Conservation (phyloP, 2,329 filamentous ascomycete genomes). For the Harringtonia aguacate region DNA sequence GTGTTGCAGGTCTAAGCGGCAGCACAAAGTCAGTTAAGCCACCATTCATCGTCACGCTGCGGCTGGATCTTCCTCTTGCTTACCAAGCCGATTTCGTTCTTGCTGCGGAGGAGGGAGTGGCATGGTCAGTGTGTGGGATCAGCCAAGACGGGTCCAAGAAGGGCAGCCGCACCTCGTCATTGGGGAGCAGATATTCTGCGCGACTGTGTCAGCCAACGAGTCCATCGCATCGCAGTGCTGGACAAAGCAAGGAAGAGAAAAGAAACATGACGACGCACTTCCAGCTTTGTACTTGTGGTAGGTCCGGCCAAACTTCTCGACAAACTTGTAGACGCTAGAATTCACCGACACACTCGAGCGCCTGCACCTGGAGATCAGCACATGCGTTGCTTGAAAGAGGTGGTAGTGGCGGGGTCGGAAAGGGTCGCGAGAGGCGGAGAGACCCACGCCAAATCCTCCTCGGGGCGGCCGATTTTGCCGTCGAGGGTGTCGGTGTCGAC, state of each 20-base stretch:
- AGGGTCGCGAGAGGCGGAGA: too few relatives aligned
- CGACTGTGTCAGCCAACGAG: not conserved
- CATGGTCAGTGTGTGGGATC: too few relatives aligned
- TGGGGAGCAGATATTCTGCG: slow-evolving; percentile 13
- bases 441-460: too few relatives aligned
- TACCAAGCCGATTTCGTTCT: slow-evolving; percentile 15
- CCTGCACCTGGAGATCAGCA: too few relatives aligned
- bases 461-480: too few relatives aligned
- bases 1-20: slow-evolving; percentile 24
- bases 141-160: not conserved
- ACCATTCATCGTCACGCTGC: too few relatives aligned
- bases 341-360: too few relatives aligned
- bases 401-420: too few relatives aligned
- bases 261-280: not conserved
- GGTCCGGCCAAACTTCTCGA: slow-evolving; percentile 5
- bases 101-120: slow-evolving; percentile 4
- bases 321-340: slow-evolving; percentile 4
- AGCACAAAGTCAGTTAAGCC: not conserved
- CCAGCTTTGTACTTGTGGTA: slow-evolving; percentile 8
- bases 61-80: slow-evolving; percentile 1
- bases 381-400: too few relatives aligned
- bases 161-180: slow-evolving; percentile 8
- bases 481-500: too few relatives aligned
- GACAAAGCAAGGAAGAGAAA: too few relatives aligned
- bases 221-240: too few relatives aligned